Percentiles rank a stretch among this genome's conserved stretches.
Evolutionary conservation across 257 asterid species (phyloP).

Genomic region (Jacaranda mimosifolia): DNA sequence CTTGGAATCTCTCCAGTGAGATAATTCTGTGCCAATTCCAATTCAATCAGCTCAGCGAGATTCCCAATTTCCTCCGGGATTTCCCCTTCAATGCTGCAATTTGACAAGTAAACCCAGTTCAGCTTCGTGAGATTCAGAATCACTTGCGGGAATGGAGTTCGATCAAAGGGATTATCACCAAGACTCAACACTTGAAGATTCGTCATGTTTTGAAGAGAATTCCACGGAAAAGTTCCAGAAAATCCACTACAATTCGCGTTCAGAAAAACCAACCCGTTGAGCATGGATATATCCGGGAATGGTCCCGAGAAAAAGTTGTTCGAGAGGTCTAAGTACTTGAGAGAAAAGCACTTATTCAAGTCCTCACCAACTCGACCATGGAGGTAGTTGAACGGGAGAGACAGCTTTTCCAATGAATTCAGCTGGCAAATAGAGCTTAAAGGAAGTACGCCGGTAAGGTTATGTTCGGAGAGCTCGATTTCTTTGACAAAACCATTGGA

Average conservation of each 20-base stretch:
- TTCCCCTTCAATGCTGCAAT: constrained; percentile 68
- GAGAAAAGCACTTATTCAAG: constrained; percentile 55
- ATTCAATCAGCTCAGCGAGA: constrained; percentile 54
- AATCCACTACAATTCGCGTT: constrained; percentile 74
- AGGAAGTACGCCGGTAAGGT: constrained; percentile 62
- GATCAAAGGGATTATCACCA: constrained; percentile 74
- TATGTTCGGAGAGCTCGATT: constrained; percentile 65
- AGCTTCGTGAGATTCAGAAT: constrained; percentile 51
- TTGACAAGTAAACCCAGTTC: constrained; percentile 69
- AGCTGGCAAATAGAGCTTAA: constrained; percentile 60
- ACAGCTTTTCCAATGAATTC: constrained; percentile 62
- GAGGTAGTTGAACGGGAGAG: constrained; percentile 62
- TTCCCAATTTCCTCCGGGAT: constrained; percentile 83
- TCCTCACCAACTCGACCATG: constrained; percentile 51
- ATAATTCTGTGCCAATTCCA: constrained; percentile 66
- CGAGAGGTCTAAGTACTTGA: constrained; percentile 72
- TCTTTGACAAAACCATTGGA: constrained; percentile 54
- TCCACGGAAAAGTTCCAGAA: constrained; percentile 78
- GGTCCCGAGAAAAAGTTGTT: constrained; percentile 66
- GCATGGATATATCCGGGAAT: constrained; percentile 59
- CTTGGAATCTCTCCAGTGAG: constrained; percentile 71
- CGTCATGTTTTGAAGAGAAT: constrained; percentile 55
- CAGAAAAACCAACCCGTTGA: constrained; percentile 52
- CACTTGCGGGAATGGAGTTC: constrained; percentile 56
- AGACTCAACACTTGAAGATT: constrained; percentile 62